Conservation (phyloP, 2,329 filamentous ascomycete species). For the Colletotrichum eleusines region DNA sequence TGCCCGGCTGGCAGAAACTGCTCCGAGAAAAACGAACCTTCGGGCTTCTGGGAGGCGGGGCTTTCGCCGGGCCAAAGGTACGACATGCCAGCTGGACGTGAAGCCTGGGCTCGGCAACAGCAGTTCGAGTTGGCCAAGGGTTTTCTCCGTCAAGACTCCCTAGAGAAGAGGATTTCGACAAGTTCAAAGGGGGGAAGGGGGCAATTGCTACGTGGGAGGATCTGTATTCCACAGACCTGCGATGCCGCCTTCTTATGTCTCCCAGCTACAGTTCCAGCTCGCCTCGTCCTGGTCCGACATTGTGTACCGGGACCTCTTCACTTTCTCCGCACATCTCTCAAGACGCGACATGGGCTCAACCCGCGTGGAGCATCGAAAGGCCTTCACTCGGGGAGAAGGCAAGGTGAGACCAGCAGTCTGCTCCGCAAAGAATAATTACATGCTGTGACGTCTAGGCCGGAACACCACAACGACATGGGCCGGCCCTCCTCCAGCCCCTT, state of each 20-base stretch:
- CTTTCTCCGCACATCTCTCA: background rate
- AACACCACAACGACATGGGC: background rate
- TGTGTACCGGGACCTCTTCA: background rate
- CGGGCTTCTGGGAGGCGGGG: too few species aligned
- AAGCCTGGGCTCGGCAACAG: too few species aligned
- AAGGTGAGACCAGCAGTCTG: background rate
- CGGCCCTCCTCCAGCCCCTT: background rate
- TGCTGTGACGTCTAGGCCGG: background rate
- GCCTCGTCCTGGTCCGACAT: background rate
- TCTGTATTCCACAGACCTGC: background rate
- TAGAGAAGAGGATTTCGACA: background rate
- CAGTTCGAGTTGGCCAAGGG: background rate
- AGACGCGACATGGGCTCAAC: background rate
- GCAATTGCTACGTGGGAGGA: background rate
- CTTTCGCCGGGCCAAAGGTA: too few species aligned
- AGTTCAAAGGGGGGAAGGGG: background rate
- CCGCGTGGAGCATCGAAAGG: background rate
- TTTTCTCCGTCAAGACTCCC: background rate
- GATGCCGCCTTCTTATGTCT: background rate
- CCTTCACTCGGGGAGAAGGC: background rate
- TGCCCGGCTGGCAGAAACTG: too few species aligned
- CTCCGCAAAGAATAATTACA: background rate
- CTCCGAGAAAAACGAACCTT: too few species aligned
- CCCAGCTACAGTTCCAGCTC: too few species aligned
- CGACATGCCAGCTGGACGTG: too few species aligned